A percentile compares a stretch with the other conserved stretches of the same genome.
These are phyloP conservation scores for Tympanopsis confertula DNA, from an alignment of 2,329 filamentous ascomycete genomes.

Conservation along the genomic window DNA sequence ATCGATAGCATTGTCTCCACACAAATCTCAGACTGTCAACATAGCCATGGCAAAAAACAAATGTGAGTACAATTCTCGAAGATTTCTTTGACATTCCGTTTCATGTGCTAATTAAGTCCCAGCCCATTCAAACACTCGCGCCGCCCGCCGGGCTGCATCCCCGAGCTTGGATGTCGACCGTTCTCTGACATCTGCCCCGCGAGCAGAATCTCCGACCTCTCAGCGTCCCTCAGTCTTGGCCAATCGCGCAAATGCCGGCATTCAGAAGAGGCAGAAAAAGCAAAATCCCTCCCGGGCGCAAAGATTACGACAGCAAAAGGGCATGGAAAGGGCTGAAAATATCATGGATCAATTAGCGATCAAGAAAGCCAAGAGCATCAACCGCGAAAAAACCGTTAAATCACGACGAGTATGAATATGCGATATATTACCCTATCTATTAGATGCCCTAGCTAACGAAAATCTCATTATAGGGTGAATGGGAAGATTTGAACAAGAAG, in stretches of 20 bases:
- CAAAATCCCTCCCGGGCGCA: neutral
- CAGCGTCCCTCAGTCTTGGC: neutral
- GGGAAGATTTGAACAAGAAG: neutral
- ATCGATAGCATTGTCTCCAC: neutral
- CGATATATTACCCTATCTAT: too few relatives aligned
- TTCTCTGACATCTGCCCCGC: neutral
- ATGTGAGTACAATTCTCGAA: neutral
- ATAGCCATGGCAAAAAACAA: neutral
- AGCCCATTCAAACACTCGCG: neutral
- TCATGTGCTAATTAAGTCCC: neutral
- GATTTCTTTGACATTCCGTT: neutral
- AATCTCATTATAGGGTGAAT: neutral
- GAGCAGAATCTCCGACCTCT: neutral
- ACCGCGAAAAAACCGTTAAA: neutral
- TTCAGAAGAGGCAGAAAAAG: neutral
- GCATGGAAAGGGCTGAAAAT: neutral
- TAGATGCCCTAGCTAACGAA: neutral
- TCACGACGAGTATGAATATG: neutral
- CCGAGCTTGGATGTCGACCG: neutral
- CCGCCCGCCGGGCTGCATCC: neutral
- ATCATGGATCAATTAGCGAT: neutral
- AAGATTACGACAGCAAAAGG: neutral
- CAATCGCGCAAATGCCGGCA: neutral
- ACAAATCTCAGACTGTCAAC: neutral
- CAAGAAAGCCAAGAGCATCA: neutral